Evolutionary conservation across 371 early-diverging fungal species (phyloP), one percentile per base, ranked within the genome.

Genomic region (Basidiobolus meristosporus): DNA sequence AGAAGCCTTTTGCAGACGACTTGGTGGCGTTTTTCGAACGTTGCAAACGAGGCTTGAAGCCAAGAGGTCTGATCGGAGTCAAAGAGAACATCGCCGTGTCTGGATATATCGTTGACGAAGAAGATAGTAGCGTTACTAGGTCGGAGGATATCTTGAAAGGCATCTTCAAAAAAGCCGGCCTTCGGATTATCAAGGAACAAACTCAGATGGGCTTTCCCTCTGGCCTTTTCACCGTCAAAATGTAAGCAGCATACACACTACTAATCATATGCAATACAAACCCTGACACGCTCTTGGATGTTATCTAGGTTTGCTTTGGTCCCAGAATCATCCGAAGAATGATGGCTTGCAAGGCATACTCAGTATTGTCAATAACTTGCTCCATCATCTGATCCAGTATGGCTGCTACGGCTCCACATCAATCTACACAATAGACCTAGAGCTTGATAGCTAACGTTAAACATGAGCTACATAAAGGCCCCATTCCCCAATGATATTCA

Each of bases 111-210:
- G 52, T 90, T 17, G 91, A 91, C 49, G 66, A 69, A 28, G 76
- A 75, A 30, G 95, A 90, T 46, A 79, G 81, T 54, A 82, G 83
- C 46, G 74, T 88, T n/a, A 91, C 91, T 7, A 62, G 87, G 50
- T 69, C 89, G 0, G 72, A 73, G 31, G 45, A 48, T 5, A 58
- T 77, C 1, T 63, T 83, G 42, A 77, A 81, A 46, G 45, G 51
- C 1, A 40, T 87, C 7, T 90, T 90, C 53, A 47, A 50, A 29
- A 53, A 56, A 21, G 73, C 91, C 1, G 87, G 85, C 0, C 50
- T 90, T 22, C 45, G 49, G 22, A 45, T 87, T 0, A 48, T 90
- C 21, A 76, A 76, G 45, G 73, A 79, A 46, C 65, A 71, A 21
- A 42, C 56, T 0, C 91, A 95, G 59, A 59, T 65, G 26, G 82